Conservation (phyloP, 2,329 filamentous ascomycete species). For the Cyphellophora europaea region DNA sequence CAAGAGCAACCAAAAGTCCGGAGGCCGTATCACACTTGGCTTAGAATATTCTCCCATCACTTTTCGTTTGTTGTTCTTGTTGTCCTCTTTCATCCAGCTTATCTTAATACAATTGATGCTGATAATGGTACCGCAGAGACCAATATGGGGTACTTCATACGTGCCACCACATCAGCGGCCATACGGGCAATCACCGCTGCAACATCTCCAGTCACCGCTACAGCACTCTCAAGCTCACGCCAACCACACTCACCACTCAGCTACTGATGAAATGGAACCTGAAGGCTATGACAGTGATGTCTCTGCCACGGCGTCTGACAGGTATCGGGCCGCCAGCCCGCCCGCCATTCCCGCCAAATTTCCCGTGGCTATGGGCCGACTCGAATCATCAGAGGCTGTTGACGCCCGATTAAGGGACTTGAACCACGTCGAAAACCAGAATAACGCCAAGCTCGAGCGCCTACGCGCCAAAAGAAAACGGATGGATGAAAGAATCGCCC, state of each 20-base stretch:
- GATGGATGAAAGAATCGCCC: slow-evolving; percentile 17
- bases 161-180: neutral
- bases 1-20: too few relatives aligned
- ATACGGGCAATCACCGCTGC: neutral
- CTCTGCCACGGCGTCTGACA: slow-evolving; percentile 11
- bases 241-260: slow-evolving; percentile 2
- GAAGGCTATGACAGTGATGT: slow-evolving; percentile 18
- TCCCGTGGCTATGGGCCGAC: slow-evolving; percentile 5
- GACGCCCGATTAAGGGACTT: slow-evolving; percentile 15
- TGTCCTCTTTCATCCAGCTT: too few relatives aligned
- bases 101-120: too few relatives aligned
- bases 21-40: too few relatives aligned
- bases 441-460: slow-evolving; percentile 14
- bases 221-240: slow-evolving; percentile 1
- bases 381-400: slow-evolving; percentile 15
- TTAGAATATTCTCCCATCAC: too few relatives aligned
- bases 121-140: too few relatives aligned
- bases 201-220: slow-evolving; percentile 1
- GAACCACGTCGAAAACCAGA: slow-evolving; percentile 14
- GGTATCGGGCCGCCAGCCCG: slow-evolving; percentile 9
- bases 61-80: too few relatives aligned
- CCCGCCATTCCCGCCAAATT: slow-evolving; percentile 14
- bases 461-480: slow-evolving; percentile 16
- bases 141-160: neutral
- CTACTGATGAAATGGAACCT: slow-evolving; percentile 13